Percentiles rank a stretch among this genome's conserved stretches.
Conservation (phyloP, 2,329 filamentous ascomycete species). For the Aspergillus sclerotialis region DNA sequence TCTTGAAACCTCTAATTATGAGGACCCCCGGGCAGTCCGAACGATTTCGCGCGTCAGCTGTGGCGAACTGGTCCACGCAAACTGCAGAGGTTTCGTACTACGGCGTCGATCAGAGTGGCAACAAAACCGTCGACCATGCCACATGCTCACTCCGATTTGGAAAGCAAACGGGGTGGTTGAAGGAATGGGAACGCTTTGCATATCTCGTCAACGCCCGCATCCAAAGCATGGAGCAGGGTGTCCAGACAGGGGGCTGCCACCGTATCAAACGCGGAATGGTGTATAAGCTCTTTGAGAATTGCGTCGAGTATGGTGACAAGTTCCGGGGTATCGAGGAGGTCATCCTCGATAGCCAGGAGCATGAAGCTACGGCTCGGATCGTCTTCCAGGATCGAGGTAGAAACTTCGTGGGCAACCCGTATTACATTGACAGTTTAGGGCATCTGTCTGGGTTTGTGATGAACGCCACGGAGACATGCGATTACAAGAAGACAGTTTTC, state of each 20-base stretch:
- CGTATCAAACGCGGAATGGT: conserved; percentile 10
- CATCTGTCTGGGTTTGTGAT: conserved; percentile 20
- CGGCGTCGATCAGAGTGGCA: not conserved
- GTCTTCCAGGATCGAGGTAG: conserved; percentile 6
- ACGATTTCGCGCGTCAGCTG: too few species aligned
- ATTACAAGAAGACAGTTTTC: not conserved
- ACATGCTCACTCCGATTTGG: not conserved
- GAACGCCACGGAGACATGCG: conserved; percentile 7
- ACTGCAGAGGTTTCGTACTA: not conserved
- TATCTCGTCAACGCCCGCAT: not conserved
- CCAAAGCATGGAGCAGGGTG: not conserved
- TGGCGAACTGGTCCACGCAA: not conserved
- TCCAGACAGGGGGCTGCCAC: conserved; percentile 5
- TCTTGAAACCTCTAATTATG: not conserved
- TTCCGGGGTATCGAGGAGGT: conserved; percentile 23
- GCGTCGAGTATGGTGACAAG: conserved; percentile 18
- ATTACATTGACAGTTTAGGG: conserved; percentile 11
- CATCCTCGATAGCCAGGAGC: conserved; percentile 12
- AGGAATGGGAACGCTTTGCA: too few species aligned
- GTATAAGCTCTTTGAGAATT: conserved; percentile 21
- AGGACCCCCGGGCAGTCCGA: not conserved
- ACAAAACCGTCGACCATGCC: not conserved
- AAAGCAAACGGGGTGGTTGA: too few species aligned
- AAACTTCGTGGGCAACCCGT: conserved; percentile 10
- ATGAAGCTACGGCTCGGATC: conserved; percentile 17